Base-by-base conservation (phyloP, 164 flowering plant genomes). In the Macadamia tetraphylla region DNA sequence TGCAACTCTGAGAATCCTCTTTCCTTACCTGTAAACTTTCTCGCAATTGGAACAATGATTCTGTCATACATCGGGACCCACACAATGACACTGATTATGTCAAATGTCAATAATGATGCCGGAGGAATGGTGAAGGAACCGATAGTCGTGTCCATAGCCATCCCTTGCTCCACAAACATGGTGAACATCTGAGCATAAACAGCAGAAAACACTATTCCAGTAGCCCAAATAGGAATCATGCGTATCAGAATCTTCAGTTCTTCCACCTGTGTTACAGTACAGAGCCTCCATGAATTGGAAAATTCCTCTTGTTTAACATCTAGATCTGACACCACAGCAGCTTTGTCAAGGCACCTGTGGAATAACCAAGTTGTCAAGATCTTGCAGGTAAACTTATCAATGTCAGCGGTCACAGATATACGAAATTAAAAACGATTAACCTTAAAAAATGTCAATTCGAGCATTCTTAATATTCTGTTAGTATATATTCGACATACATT, bases 161-260 rank as follows among this genome's bases (percentile, higher is more conserved):
- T 83, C 60, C 96, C 97, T 79, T 92, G 97, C 60, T 85, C 94
- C 42, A 92, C 92, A 67, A 88, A 89, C 91, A 92, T 78, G 18
- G 97, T 88, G 11, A 90, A 85, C 92, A 89, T 87, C 74, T 92
- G 94, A 58, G 96, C 89, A 71, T 92, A 87, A 92, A 35, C 40
- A 35, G 40, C 40, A 35, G 40, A 35, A 35, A 35, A 35, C 40
- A 35, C 40, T 35, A 35, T 92, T 23, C 88, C 88, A 12, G 92
- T 85, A 35, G 94, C 93, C 96, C 97, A 92, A 49, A 92, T 85
- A 32, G 97, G 97, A 67, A 92, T 84, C 97, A 92, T 89, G 42
- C 92, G 89, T 60, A 89, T 78, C 75, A 92, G 72, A 65, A 89
- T 89, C 71, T 92, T 92, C 65, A 92, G 63, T 74, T 89, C 97